These are phyloP conservation scores for Xylariales sp. DNA, from an alignment of 2,329 filamentous ascomycete genomes.

Conservation along the genomic window DNA sequence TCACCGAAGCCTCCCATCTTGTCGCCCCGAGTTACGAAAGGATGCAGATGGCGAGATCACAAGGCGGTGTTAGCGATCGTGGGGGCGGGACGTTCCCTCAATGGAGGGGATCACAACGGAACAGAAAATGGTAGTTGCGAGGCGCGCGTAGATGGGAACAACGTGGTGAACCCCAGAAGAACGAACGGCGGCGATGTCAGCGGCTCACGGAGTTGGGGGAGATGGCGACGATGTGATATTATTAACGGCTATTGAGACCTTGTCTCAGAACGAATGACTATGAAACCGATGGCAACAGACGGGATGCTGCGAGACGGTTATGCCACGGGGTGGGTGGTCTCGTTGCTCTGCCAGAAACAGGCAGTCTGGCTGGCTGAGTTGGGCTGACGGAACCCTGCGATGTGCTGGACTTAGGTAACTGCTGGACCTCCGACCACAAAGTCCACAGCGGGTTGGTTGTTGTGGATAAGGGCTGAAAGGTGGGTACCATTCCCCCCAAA, in stretches of 20 bases:
- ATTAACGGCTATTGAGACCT: slow-evolving; percentile 17
- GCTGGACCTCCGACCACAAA: background rate
- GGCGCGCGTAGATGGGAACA: slow-evolving; percentile 2
- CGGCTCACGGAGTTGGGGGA: slow-evolving; percentile 17
- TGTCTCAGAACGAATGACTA: slow-evolving; percentile 40
- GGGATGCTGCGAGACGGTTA: slow-evolving; percentile 4
- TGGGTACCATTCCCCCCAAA: slow-evolving; percentile 7
- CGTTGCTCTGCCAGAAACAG: slow-evolving; percentile 41
- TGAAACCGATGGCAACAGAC: slow-evolving; percentile 26
- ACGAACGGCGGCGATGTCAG: slow-evolving; percentile 29
- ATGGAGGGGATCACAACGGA: slow-evolving; percentile 1
- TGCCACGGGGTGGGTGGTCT: slow-evolving; percentile 36
- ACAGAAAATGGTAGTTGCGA: slow-evolving; percentile 1
- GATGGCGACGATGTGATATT: slow-evolving; percentile 15
- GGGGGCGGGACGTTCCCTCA: background rate
- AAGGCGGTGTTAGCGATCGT: slow-evolving; percentile 20
- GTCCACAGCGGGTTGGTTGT: slow-evolving; percentile 11
- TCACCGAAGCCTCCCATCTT: slow-evolving; percentile 87
- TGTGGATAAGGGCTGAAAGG: slow-evolving; percentile 31
- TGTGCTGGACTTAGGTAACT: background rate
- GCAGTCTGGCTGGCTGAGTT: slow-evolving; percentile 20
- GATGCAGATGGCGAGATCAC: background rate
- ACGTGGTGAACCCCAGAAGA: slow-evolving; percentile 4
- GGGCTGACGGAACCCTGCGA: slow-evolving; percentile 26
- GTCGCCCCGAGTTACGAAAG: slow-evolving; percentile 25